Conservation (phyloP, 495 filamentous ascomycete genomes). For the Penicillium subrubescens region DNA sequence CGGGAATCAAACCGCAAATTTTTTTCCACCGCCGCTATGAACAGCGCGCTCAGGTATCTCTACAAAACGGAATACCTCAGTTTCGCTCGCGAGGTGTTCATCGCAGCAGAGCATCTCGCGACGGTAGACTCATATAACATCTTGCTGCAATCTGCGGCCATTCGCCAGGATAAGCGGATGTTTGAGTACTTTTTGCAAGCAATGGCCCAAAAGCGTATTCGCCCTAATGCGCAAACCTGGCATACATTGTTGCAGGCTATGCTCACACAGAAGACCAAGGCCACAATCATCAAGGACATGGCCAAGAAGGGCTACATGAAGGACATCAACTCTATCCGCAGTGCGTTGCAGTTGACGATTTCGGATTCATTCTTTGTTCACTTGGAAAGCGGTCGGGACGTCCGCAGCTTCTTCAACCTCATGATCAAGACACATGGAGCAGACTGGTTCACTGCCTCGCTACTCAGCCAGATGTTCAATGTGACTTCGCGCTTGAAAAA, state of each 20-base stretch:
- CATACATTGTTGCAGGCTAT: conserved; percentile 39
- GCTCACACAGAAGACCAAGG: conserved; percentile 33
- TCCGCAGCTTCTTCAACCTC: conserved; percentile 38
- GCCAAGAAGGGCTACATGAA: conserved; percentile 34
- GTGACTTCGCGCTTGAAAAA: conserved; percentile 28
- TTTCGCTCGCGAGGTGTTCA: conserved; percentile 34
- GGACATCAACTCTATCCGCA: conserved; percentile 22
- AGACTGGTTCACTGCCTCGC: conserved; percentile 36
- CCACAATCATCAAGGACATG: conserved; percentile 38
- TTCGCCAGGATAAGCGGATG: conserved; percentile 33
- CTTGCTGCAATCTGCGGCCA: conserved; percentile 39
- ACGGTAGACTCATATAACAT: conserved; percentile 50
- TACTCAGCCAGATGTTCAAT: conserved; percentile 42
- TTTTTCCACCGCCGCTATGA: conserved; percentile 45
- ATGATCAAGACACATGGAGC: conserved; percentile 32
- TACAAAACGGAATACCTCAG: conserved; percentile 32
- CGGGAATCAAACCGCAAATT: conserved; percentile 23
- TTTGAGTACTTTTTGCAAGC: conserved; percentile 35
- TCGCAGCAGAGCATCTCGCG: conserved; percentile 35
- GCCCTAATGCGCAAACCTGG: conserved; percentile 50
- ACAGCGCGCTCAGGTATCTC: conserved; percentile 42
- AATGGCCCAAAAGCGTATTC: conserved; percentile 39
- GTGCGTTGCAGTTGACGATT: conserved; percentile 34
- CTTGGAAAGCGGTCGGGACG: conserved; percentile 34
- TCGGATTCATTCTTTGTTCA: conserved; percentile 36